A percentile compares a stretch with the other conserved stretches of the same genome.
phyloP scores from a whole-genome alignment of 352 stramenopile species.

The Globisporangium yorkense region DNA sequence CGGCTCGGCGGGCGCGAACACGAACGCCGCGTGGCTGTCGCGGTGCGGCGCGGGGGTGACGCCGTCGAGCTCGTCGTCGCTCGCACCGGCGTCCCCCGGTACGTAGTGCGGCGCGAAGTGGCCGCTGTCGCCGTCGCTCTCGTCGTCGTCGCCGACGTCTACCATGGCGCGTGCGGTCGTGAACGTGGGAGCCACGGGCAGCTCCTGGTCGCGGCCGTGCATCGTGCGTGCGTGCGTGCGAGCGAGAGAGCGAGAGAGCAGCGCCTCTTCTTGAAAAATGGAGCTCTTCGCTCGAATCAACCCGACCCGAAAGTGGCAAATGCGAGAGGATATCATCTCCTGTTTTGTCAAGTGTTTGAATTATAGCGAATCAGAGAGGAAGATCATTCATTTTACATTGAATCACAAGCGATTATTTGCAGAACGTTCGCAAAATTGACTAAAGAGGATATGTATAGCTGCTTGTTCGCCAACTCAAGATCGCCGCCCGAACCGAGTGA shows the following conservation, averaged over 20 bases:
- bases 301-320: background rate
- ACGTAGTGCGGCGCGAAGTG: constrained; percentile 5
- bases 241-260: background rate
- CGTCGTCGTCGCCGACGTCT: background rate
- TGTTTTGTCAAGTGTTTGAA: background rate
- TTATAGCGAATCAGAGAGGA: background rate
- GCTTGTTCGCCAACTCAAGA: too few relatives aligned
- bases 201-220: background rate
- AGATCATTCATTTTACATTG: background rate
- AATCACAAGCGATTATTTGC: background rate
- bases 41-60: background rate
- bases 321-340: background rate
- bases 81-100: constrained; percentile 1
- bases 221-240: background rate
- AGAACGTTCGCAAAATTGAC: background rate
- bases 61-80: constrained; percentile 7
- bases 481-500: background rate
- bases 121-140: background rate
- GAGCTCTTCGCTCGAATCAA: background rate
- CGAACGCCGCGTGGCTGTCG: constrained; percentile 10
- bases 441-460: background rate
- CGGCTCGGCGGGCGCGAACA: constrained; percentile 4
- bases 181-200: too few relatives aligned
- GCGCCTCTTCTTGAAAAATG: too few relatives aligned
- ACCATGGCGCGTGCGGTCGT: background rate